Conservation (phyloP, 345 rosid species). For the Microthlaspi erraticum region DNA sequence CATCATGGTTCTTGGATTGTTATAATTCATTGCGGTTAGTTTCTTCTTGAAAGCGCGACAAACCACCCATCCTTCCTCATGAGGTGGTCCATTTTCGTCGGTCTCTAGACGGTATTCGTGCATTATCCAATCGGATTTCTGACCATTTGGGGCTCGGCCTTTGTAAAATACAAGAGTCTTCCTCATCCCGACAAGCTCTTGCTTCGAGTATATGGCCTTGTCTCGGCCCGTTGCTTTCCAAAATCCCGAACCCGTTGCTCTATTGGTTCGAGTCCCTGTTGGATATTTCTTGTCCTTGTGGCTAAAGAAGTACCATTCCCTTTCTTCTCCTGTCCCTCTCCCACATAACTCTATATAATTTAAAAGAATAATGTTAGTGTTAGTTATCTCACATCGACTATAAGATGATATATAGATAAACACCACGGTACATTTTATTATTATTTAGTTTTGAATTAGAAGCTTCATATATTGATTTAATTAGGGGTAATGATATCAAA, state of each 20-base stretch:
- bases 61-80: slow-evolving; percentile 99
- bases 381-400: neutral
- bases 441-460: no score
- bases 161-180: slow-evolving; percentile 90
- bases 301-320: slow-evolving; percentile 96
- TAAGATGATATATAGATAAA: neutral
- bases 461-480: no score
- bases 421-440: no score
- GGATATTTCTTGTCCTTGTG: slow-evolving; percentile 98
- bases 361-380: neutral
- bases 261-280: slow-evolving; percentile 93
- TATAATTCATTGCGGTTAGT: slow-evolving; percentile 49
- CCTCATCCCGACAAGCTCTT: slow-evolving; percentile 92
- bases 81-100: slow-evolving; percentile 86
- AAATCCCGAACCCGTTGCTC: slow-evolving; percentile 96
- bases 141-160: slow-evolving; percentile 97
- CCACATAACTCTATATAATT: slow-evolving; percentile 68
- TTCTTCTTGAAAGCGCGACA: slow-evolving; percentile 95
- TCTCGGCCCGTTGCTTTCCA: slow-evolving; percentile 99
- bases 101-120: slow-evolving; percentile 97
- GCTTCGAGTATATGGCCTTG: slow-evolving; percentile 82
- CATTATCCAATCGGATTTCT: slow-evolving; percentile 96
- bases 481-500: neutral
- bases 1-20: slow-evolving; percentile 45
- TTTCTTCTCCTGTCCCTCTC: slow-evolving; percentile 81